Evolutionary conservation across 2,329 filamentous ascomycete species (phyloP).

Genomic region (Colletotrichum sp.): DNA sequence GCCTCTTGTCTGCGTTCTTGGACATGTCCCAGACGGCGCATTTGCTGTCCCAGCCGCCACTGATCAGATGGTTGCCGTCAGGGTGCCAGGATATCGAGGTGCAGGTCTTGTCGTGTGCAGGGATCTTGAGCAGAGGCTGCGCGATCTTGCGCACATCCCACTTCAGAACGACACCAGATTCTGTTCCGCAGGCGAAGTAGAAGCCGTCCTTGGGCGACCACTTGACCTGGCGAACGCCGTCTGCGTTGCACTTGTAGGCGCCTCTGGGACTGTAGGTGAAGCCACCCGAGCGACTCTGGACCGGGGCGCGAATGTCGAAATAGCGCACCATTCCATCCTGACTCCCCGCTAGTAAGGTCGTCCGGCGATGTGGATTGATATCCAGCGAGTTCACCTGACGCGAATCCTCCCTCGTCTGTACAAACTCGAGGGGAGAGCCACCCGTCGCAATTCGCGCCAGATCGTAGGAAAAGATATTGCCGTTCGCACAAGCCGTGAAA

Average conservation of each 20-base stretch:
- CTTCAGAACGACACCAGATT: slow-evolving; percentile 64
- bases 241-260: slow-evolving; percentile 55
- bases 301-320: slow-evolving; percentile 60
- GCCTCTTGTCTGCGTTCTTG: slow-evolving; percentile 62
- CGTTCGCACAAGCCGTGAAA: slow-evolving; percentile 67
- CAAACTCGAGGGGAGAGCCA: slow-evolving; percentile 53
- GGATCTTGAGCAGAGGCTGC: slow-evolving; percentile 61
- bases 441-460: slow-evolving; percentile 52
- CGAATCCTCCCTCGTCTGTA: slow-evolving; percentile 64
- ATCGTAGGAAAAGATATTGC: slow-evolving; percentile 70
- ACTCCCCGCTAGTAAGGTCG: slow-evolving; percentile 64
- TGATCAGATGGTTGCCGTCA: slow-evolving; percentile 69
- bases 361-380: slow-evolving; percentile 63
- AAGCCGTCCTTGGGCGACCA: slow-evolving; percentile 68
- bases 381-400: slow-evolving; percentile 68
- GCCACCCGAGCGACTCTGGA: slow-evolving; percentile 51
- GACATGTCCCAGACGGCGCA: slow-evolving; percentile 71
- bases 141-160: slow-evolving; percentile 65
- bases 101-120: slow-evolving; percentile 65
- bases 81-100: slow-evolving; percentile 70
- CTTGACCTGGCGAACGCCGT: slow-evolving; percentile 64
- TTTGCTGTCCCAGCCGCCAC: slow-evolving; percentile 64
- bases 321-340: slow-evolving; percentile 67
- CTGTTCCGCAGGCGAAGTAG: slow-evolving; percentile 68
- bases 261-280: slow-evolving; percentile 48